A percentile compares a stretch with the other conserved stretches of the same genome.
These are phyloP conservation scores for Aspergillus aculeatinus DNA, from an alignment of 2,329 filamentous ascomycete species.

Conservation along the genomic window DNA sequence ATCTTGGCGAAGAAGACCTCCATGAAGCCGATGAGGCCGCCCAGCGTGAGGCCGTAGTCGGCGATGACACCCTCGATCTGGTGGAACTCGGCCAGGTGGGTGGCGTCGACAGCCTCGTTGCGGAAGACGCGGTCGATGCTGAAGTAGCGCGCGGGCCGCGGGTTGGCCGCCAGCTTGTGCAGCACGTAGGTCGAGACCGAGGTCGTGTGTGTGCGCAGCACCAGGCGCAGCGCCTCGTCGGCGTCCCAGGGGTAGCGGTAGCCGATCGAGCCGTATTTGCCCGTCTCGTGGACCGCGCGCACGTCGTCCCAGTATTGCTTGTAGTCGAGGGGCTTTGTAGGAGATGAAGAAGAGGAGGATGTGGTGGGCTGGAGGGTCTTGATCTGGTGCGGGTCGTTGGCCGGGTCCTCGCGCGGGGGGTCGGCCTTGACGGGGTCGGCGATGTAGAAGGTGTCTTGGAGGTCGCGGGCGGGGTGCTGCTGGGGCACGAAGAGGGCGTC, in stretches of 20 bases:
- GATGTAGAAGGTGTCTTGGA: conserved; percentile 99
- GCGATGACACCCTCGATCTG: conserved; percentile 98
- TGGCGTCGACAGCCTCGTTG: conserved; percentile 96
- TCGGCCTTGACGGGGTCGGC: conserved; percentile 80
- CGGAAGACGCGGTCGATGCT: conserved; percentile 98
- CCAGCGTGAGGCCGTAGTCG: conserved; percentile 88
- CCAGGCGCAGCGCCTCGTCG: conserved; percentile 81
- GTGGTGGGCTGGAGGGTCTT: conserved; percentile 37
- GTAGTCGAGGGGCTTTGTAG: conserved; percentile 61
- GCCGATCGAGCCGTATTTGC: conserved; percentile 91
- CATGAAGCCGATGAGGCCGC: conserved; percentile 91
- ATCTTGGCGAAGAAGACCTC: conserved; percentile 95
- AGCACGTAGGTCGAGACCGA: conserved; percentile 88
- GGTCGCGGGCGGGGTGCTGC: conserved; percentile 93
- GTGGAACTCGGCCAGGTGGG: conserved; percentile 96
- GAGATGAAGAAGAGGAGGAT: conserved; percentile 49
- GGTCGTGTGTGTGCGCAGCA: conserved; percentile 94
- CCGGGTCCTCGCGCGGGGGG: conserved; percentile 59
- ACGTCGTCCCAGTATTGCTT: conserved; percentile 86
- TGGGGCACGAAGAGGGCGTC: conserved; percentile 95
- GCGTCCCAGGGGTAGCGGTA: conserved; percentile 93
- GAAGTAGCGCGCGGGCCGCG: conserved; percentile 90
- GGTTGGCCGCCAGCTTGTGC: conserved; percentile 80
- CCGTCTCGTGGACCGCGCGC: conserved; percentile 80
- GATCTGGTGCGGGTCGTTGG: conserved; percentile 37